Percentiles rank a stretch among this genome's conserved stretches.
phyloP scores from a whole-genome alignment of 495 filamentous ascomycete genomes.

The Neurospora pannonica region DNA sequence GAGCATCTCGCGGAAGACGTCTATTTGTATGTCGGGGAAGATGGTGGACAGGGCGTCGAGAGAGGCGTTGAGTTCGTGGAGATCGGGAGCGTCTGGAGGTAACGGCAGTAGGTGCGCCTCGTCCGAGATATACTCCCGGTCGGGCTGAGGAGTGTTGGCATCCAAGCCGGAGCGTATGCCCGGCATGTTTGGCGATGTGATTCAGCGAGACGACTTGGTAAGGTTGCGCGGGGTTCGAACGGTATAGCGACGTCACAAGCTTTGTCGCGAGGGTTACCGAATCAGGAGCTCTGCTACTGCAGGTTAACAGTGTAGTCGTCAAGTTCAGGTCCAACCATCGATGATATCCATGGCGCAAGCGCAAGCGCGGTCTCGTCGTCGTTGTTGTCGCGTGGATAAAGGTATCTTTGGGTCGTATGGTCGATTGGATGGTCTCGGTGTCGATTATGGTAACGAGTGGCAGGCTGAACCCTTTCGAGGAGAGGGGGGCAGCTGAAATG shows the following conservation, averaged over 20 bases:
- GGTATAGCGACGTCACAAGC: neutral
- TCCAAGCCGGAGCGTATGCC: neutral
- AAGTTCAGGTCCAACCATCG: neutral
- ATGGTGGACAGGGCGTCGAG: constrained; percentile 62
- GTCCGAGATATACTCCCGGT: constrained; percentile 34
- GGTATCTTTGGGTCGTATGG: neutral
- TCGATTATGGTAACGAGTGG: neutral
- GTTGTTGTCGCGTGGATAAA: neutral
- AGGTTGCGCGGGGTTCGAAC: neutral
- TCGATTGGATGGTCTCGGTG: neutral
- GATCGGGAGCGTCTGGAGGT: constrained; percentile 41
- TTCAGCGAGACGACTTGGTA: neutral
- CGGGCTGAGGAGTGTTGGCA: neutral
- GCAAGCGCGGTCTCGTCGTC: neutral
- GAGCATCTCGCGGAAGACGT: constrained; percentile 90
- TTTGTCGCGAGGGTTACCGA: neutral
- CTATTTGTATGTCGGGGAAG: constrained; percentile 80
- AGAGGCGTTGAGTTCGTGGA: constrained; percentile 64
- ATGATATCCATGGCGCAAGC: neutral
- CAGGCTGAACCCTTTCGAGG: neutral
- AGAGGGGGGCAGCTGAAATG: neutral
- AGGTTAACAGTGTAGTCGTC: neutral
- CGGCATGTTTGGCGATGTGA: neutral
- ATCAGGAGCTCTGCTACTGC: neutral
- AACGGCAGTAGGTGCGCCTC: constrained; percentile 32